phyloP scores from a whole-genome alignment of 768 basidiomycete species.

The Calocybe indica region DNA sequence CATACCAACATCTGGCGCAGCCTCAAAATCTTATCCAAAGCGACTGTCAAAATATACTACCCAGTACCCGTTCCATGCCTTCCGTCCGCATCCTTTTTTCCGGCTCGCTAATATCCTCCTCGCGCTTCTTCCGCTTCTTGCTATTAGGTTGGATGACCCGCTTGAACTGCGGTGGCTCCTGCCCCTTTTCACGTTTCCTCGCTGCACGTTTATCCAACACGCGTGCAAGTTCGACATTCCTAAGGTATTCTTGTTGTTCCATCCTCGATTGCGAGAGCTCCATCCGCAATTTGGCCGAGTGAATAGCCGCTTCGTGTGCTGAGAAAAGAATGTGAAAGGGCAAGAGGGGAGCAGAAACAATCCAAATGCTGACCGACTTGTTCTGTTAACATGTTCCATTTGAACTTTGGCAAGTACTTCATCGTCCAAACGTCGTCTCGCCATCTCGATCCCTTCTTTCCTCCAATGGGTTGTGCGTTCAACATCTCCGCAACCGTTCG shows the following conservation, averaged over 20 bases:
- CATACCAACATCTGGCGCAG: too few relatives aligned
- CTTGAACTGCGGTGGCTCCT: slow-evolving; percentile 30
- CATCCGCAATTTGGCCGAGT: slow-evolving; percentile 82
- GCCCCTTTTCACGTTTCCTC: slow-evolving; percentile 54
- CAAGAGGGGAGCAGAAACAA: not conserved
- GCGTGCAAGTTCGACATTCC: slow-evolving; percentile 89
- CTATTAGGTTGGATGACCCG: slow-evolving; percentile 20
- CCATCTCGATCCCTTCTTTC: slow-evolving; percentile 87
- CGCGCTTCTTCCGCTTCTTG: slow-evolving; percentile 26
- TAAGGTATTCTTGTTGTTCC: slow-evolving; percentile 91
- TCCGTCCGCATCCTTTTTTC: slow-evolving; percentile 21
- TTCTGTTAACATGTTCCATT: slow-evolving; percentile 98
- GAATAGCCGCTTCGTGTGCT: slow-evolving; percentile 93
- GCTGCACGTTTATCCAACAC: slow-evolving; percentile 78
- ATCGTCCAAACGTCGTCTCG: slow-evolving; percentile 99
- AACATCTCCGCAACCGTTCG: slow-evolving; percentile 90
- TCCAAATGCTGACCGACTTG: slow-evolving; percentile 76
- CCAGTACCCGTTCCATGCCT: slow-evolving; percentile 11
- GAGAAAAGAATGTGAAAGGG: not conserved
- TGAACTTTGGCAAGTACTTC: slow-evolving; percentile 97
- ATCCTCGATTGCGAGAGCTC: slow-evolving; percentile 82
- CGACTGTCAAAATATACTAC: slow-evolving; percentile 12
- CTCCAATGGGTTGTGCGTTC: slow-evolving; percentile 93
- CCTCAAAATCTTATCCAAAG: slow-evolving; percentile 6
- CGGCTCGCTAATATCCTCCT: slow-evolving; percentile 8